phyloP scores from a whole-genome alignment of 192 early-diverging fungal genomes.

The Backusella macrospora region DNA sequence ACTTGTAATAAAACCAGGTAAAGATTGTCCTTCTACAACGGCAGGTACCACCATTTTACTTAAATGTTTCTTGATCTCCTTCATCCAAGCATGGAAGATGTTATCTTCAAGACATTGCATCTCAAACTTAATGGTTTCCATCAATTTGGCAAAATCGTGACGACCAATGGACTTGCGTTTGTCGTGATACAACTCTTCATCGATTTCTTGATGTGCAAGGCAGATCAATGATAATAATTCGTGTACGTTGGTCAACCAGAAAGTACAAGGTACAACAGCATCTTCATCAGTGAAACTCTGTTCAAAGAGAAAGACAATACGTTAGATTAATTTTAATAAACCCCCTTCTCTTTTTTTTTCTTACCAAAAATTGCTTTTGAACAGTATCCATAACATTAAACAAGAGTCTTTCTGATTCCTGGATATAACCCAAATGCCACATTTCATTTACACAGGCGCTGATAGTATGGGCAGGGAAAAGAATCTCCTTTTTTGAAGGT shows the following conservation, averaged over 20 bases:
- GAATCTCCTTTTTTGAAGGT: slow-evolving; percentile 82
- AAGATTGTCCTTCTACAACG: slow-evolving; percentile 93
- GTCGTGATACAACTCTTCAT: slow-evolving; percentile 69
- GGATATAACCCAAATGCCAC: slow-evolving; percentile 81
- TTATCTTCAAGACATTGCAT: slow-evolving; percentile 90
- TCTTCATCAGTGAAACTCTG: slow-evolving; percentile 82
- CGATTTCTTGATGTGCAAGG: slow-evolving; percentile 70
- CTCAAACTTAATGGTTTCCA: slow-evolving; percentile 87
- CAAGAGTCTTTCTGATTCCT: slow-evolving; percentile 82
- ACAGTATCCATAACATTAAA: slow-evolving; percentile 85
- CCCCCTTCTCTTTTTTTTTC: background rate
- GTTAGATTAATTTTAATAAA: background rate
- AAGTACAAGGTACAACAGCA: slow-evolving; percentile 78
- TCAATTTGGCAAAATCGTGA: slow-evolving; percentile 75
- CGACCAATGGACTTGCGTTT: slow-evolving; percentile 59
- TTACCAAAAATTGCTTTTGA: slow-evolving; percentile 71
- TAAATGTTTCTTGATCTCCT: slow-evolving; percentile 93
- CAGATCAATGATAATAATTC: slow-evolving; percentile 91
- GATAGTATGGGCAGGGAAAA: slow-evolving; percentile 95
- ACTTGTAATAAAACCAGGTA: slow-evolving; percentile 93
- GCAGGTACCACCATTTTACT: slow-evolving; percentile 95
- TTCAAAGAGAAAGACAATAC: slow-evolving; percentile 12
- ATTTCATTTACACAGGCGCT: slow-evolving; percentile 84
- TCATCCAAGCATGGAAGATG: slow-evolving; percentile 98
- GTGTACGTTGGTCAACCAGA: slow-evolving; percentile 97